Evolutionary conservation across 2,329 filamentous ascomycete genomes (phyloP), one percentile per base, ranked within the genome.

Genomic region (Cladosporium sp.): DNA sequence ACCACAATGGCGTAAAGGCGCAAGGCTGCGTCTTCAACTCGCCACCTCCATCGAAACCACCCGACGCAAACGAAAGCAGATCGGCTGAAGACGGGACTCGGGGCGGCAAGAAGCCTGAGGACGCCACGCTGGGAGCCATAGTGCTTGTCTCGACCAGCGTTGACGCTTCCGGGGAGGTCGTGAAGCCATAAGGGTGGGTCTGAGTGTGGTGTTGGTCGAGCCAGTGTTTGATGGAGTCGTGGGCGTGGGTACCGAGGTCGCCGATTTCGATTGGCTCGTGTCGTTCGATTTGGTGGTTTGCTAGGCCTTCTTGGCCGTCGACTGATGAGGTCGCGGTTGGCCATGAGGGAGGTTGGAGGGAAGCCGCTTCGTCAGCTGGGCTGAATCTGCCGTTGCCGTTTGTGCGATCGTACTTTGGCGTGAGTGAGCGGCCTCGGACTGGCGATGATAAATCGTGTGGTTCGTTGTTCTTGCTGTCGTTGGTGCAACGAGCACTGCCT

Each of bases 91-190:
- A 32, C 6, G 49, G 7, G 1, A 36, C n/a, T 4, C 32, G 12
- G 7, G 26, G 61, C 24, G 51, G 49, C 34, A 64, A 32, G 36
- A 57, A 32, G 3, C 51, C 61, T 14, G 61, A 64, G 8, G 61
- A 64, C 2, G 61, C 51, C 18, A 57, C 8, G 51, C 61, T 64
- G 24, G 49, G 36, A 44, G 61, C 51, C 24, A 24, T 21, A 7
- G 49, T 64, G 61, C 51, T 55, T 7, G 51, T 18, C 30, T 64
- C 61, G 10, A 64, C 61, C 36, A 55, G 24, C 61, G 57, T 64
- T 1, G 61, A 64, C 8, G 61, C 34, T 44, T 64, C 34, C 5
- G 61, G 51, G 8, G 61, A 64, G 44, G 14, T 15, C 8, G 61
- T 21, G 26, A 64, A 47, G 36, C 15, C 26, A 38, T 57, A 64